These are phyloP conservation scores for Neospermospora avenae DNA, from an alignment of 2,329 filamentous ascomycete genomes.

Conservation along the genomic window DNA sequence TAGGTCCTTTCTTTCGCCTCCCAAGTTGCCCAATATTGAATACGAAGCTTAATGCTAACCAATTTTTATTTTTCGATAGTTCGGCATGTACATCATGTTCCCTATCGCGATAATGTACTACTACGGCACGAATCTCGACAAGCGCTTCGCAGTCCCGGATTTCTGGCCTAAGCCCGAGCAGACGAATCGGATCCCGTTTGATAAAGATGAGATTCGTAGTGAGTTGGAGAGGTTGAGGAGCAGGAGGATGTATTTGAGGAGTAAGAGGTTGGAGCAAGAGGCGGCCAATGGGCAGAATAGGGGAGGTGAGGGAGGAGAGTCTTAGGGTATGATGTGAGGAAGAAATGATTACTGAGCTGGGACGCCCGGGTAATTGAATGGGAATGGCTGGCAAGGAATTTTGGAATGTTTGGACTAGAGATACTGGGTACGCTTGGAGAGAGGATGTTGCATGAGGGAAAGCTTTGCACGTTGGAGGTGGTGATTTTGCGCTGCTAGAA, in stretches of 20 bases:
- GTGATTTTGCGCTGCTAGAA: background rate
- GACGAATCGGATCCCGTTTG: conserved; percentile 72
- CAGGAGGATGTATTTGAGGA: conserved; percentile 35
- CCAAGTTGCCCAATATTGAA: background rate
- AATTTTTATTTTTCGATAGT: conserved; percentile 49
- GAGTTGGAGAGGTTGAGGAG: conserved; percentile 47
- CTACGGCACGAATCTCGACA: conserved; percentile 96
- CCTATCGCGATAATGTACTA: conserved; percentile 99
- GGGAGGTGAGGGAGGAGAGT: background rate
- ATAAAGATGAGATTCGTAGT: conserved; percentile 75
- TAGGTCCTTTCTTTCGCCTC: conserved; percentile 19
- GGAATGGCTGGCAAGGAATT: conserved; percentile 10
- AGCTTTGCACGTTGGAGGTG: background rate
- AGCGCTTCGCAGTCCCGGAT: conserved; percentile 79
- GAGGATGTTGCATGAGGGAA: background rate
- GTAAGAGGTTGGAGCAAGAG: conserved; percentile 34
- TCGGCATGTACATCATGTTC: conserved; percentile 98
- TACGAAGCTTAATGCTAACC: background rate
- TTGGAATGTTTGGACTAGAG: background rate
- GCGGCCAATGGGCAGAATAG: background rate
- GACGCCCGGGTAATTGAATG: background rate
- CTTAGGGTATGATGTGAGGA: no score
- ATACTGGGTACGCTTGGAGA: background rate
- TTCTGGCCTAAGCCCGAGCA: conserved; percentile 90
- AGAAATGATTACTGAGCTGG: no score